phyloP scores from a whole-genome alignment of 305 asterid genomes.

The Caryopteris hybrid region DNA sequence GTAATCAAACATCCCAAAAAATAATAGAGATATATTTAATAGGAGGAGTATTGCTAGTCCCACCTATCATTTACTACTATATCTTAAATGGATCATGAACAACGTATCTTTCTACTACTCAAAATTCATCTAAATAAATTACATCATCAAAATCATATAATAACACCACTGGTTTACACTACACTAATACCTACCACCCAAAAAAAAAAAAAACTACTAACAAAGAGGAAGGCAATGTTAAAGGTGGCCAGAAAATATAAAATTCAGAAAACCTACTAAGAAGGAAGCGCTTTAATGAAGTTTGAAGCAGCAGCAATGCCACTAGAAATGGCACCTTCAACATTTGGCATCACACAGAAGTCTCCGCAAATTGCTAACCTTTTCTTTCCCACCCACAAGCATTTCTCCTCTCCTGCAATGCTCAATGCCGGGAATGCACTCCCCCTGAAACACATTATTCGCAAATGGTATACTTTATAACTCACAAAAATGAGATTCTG shows the following conservation, averaged over 20 bases:
- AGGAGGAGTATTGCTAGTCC: too few relatives aligned
- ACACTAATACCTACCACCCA: too few relatives aligned
- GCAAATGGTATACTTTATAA: not conserved
- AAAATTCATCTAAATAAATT: too few relatives aligned
- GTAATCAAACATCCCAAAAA: too few relatives aligned
- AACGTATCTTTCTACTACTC: too few relatives aligned
- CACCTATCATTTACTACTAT: too few relatives aligned
- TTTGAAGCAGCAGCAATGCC: conserved; percentile 76
- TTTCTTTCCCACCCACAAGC: conserved; percentile 58
- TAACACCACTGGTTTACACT: too few relatives aligned
- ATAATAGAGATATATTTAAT: too few relatives aligned
- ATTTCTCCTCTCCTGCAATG: conserved; percentile 59
- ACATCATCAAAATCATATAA: not conserved
- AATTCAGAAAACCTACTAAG: not conserved
- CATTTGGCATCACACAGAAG: conserved; percentile 66
- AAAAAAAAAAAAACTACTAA: too few relatives aligned
- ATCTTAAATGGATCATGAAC: too few relatives aligned
- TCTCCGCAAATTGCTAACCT: conserved; percentile 78
- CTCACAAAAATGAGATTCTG: not conserved
- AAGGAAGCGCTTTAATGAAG: conserved; percentile 33
- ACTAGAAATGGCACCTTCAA: conserved; percentile 77
- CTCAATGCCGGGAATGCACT: conserved; percentile 69
- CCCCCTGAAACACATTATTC: conserved; percentile 47
- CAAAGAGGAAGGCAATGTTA: too few relatives aligned
- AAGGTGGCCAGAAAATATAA: too few relatives aligned